phyloP scores from a whole-genome alignment of 2,329 filamentous ascomycete genomes.

The Conoideocrella luteorostrata region DNA sequence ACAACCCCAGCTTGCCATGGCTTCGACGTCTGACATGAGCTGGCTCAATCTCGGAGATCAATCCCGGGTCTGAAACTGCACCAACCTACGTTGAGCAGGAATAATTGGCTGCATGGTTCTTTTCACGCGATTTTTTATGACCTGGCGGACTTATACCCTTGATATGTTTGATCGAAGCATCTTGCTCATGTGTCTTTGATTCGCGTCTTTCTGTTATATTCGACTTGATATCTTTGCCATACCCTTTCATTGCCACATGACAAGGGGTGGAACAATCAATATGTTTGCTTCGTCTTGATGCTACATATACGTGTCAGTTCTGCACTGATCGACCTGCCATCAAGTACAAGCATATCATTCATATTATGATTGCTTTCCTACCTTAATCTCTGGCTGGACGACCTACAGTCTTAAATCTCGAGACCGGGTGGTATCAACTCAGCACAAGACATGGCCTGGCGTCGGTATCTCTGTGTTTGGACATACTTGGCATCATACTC shows the following conservation, averaged over 20 bases:
- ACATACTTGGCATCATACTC: conserved; percentile 26
- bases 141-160: neutral
- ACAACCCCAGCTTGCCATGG: conserved; percentile 45
- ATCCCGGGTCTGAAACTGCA: conserved; percentile 13
- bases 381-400: neutral
- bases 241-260: neutral
- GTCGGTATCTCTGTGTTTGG: conserved; percentile 22
- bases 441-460: conserved; percentile 20
- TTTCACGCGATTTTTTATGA: neutral
- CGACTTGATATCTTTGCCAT: neutral
- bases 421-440: neutral
- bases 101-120: neutral
- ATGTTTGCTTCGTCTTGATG: neutral
- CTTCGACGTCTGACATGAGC: conserved; percentile 62
- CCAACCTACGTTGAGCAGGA: neutral
- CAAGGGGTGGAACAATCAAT: neutral
- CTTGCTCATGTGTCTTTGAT: neutral
- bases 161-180: neutral
- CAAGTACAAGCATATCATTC: neutral
- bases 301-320: neutral
- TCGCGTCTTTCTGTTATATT: neutral
- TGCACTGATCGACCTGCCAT: neutral
- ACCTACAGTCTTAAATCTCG: neutral
- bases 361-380: neutral
- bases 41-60: conserved; percentile 66